Evolutionary conservation across 371 early-diverging fungal genomes (phyloP), one percentile per base, ranked within the genome.

Genomic region (Rhizopus delemar): DNA sequence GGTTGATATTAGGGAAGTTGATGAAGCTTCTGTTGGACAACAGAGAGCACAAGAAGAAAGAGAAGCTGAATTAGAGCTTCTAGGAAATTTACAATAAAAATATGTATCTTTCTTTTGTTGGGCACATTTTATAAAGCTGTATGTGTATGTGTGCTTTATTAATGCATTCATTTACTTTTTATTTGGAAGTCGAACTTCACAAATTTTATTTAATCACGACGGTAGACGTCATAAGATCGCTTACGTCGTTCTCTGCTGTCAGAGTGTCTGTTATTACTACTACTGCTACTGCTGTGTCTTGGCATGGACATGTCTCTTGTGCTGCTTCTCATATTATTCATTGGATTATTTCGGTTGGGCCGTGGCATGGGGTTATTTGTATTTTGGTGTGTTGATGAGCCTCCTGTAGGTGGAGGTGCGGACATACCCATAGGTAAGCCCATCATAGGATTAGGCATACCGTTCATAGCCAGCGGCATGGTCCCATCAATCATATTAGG

Each of bases 401-500:
- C 53, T 9, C 22, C 13, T 45, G 51, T 56, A 45, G 48, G 56
- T 43, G 50, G 66, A 16, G 58, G 61, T 41, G 54, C 46, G 22
- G 57, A 43, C 49, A 64, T 64, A 31, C 60, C 65, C 53, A 65
- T 60, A 5, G 67, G 67, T 38, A 65, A 51, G 9, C 59, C 58
- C 57, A 66, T 58, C 59, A 61, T 57, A 12, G 63, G 63, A 22
- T 54, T 63, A 22, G 68, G 68, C 55, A 63, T 55, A 49, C 63
- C 67, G 11, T 54, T 53, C 48, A 60, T 60, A 49, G 45, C 28
- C 22, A 51, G 39, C 13, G 51, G 35, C 59, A 71, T 72, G 39
- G 74, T 75, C 6, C 66, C 73, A 97, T 58, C 95, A 90, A 77
- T 97, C 96, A 80, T 95, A 93, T 41, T 99, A 93, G 78, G 93